Conservation (phyloP, 441 rosid genomes). For the Iberis amara region DNA sequence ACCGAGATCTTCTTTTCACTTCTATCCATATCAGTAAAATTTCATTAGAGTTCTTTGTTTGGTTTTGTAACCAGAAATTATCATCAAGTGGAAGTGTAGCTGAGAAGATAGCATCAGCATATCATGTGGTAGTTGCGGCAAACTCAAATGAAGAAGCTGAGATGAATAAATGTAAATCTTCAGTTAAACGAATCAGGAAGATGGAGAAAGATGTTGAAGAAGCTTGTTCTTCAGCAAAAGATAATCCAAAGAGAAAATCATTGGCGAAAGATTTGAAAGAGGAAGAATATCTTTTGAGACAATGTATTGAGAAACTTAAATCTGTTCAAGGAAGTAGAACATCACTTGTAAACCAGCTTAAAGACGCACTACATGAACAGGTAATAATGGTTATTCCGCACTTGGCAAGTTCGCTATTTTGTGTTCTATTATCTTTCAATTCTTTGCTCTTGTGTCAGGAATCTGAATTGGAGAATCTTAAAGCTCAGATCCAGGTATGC, state of each 20-base stretch:
- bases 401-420: neutral
- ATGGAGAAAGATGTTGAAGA: constrained; percentile 72
- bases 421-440: constrained; percentile 5
- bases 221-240: constrained; percentile 56
- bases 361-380: constrained; percentile 77
- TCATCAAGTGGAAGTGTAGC: constrained; percentile 65
- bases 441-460: constrained; percentile 40
- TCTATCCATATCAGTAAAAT: constrained; percentile 9
- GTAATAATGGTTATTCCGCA: constrained; percentile 34
- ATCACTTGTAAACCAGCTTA: constrained; percentile 71
- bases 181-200: constrained; percentile 59
- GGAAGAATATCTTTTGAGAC: constrained; percentile 62
- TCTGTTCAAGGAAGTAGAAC: constrained; percentile 64
- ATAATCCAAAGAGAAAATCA: constrained; percentile 46
- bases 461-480: constrained; percentile 72
- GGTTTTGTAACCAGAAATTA: constrained; percentile 48
- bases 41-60: constrained; percentile 7
- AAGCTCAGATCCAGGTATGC: constrained; percentile 73
- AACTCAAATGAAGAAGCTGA: constrained; percentile 69
- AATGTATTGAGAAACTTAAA: constrained; percentile 69
- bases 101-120: constrained; percentile 89
- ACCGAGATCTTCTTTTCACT: neutral
- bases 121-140: constrained; percentile 63
- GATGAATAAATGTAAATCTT: constrained; percentile 77
- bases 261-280: constrained; percentile 63